Base-by-base conservation (phyloP, 1,139 yeast genomes). In the Geotrichum carabidarum region DNA sequence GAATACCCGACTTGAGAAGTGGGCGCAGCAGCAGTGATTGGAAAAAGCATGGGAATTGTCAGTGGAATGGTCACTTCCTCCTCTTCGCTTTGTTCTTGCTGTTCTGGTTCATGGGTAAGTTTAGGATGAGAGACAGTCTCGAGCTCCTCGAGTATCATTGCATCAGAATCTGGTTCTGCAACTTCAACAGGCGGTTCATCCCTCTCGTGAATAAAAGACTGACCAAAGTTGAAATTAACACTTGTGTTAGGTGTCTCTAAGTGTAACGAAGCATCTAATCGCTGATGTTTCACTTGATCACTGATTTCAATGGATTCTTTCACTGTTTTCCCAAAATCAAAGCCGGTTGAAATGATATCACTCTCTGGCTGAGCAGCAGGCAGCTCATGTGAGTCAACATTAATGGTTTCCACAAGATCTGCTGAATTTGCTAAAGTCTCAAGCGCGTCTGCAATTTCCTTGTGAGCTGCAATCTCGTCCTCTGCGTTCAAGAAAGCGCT, bases 171-270 rank as follows among this genome's bases (percentile, higher is more conserved):
- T 3, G 9, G 7, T 14, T 17, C 40, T 8, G 15, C 40, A 34
- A 6, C 32, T 1, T 17, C 14, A 18, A n/a, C 8, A 1, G 27
- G n/a, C 8, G 27, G 22, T 18, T 8, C 12, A 11, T 40, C 37
- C 9, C 14, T 5, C n/a, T 40, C 45, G 4, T 48, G 31, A 8
- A 31, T 31, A 14, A 48, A 48, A 15, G 50, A 48, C 18, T 48
- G 44, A 1, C 50, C 50, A 40, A 48, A 48, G 9, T 36, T 48
- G n/a, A 48, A 48, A 31, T 38, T 38, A 9, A 48, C 50, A 31
- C 44, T 48, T 12, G 50, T 48, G 31, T 48, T 44, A 15, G 37
- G 17, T 9, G 44, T n/a, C 35, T 15, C 35, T 22, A 46, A 8
- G 4, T 32, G 36, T 12, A 37, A 12, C 1, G 7, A 11, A 12